These are phyloP conservation scores for Sextonia rubra DNA, from an alignment of 164 flowering plant genomes.

Conservation along the genomic window DNA sequence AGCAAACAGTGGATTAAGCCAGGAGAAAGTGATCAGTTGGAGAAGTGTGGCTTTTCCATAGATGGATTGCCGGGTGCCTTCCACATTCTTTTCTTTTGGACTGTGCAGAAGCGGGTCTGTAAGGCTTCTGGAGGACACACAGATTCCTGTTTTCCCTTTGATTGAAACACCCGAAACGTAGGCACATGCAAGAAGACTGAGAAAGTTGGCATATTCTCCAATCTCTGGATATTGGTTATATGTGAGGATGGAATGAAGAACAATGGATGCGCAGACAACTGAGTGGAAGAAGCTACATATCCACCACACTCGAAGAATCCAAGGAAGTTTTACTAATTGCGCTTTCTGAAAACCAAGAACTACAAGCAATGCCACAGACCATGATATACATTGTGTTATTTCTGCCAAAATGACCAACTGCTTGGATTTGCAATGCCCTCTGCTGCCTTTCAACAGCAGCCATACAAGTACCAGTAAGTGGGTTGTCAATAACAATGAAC, in stretches of 20 bases:
- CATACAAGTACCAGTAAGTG: conserved; percentile 38
- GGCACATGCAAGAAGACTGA: conserved; percentile 36
- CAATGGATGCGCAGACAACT: conserved; percentile 23
- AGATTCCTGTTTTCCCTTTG: conserved; percentile 54
- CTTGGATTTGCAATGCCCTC: conserved; percentile 29
- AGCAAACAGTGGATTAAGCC: conserved; percentile 81
- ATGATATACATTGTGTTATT: conserved; percentile 43
- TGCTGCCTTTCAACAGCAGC: conserved; percentile 26
- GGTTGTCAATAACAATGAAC: conserved; percentile 30
- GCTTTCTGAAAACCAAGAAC: conserved; percentile 23
- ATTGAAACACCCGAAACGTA: conserved; percentile 45
- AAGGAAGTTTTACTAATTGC: conserved; percentile 42
- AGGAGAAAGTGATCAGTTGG: conserved; percentile 81
- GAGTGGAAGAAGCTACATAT: conserved; percentile 54
- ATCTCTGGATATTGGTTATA: conserved; percentile 20
- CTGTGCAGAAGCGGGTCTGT: conserved; percentile 57
- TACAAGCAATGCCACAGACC: conserved; percentile 39
- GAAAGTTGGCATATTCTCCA: conserved; percentile 38
- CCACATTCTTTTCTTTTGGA: conserved; percentile 22
- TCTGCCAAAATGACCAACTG: conserved; percentile 29
- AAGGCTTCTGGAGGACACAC: conserved; percentile 22
- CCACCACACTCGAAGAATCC: conserved; percentile 80
- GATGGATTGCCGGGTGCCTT: conserved; percentile 32
- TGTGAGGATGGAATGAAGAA: conserved; percentile 24
- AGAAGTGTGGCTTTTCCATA: conserved; percentile 66